Evolutionary conservation across 2,329 filamentous ascomycete genomes (phyloP), one percentile per base, ranked within the genome.

Genomic region (Cladobotryum protrusum): DNA sequence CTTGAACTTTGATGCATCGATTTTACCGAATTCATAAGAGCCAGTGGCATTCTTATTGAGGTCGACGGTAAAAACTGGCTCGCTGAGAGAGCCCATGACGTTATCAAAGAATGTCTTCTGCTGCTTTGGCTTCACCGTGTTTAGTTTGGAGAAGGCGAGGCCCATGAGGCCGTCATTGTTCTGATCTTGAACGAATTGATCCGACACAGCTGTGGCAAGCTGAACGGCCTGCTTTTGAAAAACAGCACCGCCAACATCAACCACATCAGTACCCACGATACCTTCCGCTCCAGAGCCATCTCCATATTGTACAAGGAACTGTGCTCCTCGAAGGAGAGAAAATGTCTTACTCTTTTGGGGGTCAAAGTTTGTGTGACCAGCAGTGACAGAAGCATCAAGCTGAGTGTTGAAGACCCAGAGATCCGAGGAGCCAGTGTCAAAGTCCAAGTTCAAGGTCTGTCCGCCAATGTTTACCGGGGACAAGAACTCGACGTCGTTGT

Each of bases 81-180:
- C 68, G 20, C 79, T 75, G 19, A 89, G 77, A 15, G 71, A 65
- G n/a, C 65, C 55, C 65, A 79, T 77, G 56, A 86, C 71, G 63
- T 86, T 89, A 60, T 87, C 83, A 63, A 89, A 87, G 66, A 88
- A 89, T 11, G 85, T 89, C 67, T 82, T 83, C 57, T 86, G 82
- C 54, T 73, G 69, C 14, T 73, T 68, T 1, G 85, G 84, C 61
- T 75, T 62, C 52, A 87, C 77, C 2, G 79, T 83, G 63, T 87
- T 88, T 63, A 86, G 73, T 36, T 67, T 73, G 50, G 76, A 78
- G 62, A 85, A 88, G 8, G 78, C 84, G 20, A 88, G 76, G 11
- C 86, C 85, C 20, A 89, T 71, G 5, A 89, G 76, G n/a, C 85
- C 85, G 62, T 85, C 82, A 56, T 76, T 83, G 54, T 73, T 68